Evolutionary conservation across 192 early-diverging fungal species (phyloP).

Genomic region (Coemansia sp.): DNA sequence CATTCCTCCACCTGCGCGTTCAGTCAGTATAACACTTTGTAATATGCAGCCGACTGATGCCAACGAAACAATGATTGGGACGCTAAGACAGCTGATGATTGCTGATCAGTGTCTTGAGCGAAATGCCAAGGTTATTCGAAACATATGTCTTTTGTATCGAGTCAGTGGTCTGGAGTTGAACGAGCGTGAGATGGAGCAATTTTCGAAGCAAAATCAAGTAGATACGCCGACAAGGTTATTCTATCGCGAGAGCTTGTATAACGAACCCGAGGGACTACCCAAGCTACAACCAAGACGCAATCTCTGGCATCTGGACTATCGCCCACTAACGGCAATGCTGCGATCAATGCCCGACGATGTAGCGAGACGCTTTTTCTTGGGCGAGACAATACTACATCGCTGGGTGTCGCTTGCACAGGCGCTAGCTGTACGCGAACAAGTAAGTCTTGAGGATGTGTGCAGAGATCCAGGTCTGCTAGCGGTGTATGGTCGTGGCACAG

Average conservation of each 20-base stretch:
- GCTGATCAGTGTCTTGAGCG: constrained; percentile 48
- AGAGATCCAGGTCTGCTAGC: constrained; percentile 7
- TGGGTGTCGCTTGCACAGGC: constrained; percentile 48
- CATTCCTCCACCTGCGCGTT: constrained; percentile 23
- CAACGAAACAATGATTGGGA: constrained; percentile 19
- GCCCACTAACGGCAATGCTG: constrained; percentile 39
- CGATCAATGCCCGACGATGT: constrained; percentile 41
- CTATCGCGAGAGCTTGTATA: constrained; percentile 23
- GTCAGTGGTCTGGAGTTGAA: constrained; percentile 33
- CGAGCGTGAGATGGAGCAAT: constrained; percentile 12
- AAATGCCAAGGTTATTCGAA: constrained; percentile 44
- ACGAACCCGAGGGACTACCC: neutral
- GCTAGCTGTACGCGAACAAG: constrained; percentile 26
- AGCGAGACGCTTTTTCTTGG: constrained; percentile 41
- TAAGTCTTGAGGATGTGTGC: constrained; percentile 10
- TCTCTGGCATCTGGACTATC: constrained; percentile 37
- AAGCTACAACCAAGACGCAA: constrained; percentile 13
- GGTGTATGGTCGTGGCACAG: neutral
- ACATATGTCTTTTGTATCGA: constrained; percentile 43
- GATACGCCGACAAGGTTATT: constrained; percentile 3
- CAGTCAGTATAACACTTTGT: constrained; percentile 9
- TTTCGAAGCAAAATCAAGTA: neutral
- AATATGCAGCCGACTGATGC: constrained; percentile 31
- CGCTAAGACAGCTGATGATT: constrained; percentile 30
- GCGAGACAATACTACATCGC: constrained; percentile 48